These are phyloP conservation scores for Pinus tabuliformis DNA, from an alignment of 75 land plant species.

Conservation along the genomic window DNA sequence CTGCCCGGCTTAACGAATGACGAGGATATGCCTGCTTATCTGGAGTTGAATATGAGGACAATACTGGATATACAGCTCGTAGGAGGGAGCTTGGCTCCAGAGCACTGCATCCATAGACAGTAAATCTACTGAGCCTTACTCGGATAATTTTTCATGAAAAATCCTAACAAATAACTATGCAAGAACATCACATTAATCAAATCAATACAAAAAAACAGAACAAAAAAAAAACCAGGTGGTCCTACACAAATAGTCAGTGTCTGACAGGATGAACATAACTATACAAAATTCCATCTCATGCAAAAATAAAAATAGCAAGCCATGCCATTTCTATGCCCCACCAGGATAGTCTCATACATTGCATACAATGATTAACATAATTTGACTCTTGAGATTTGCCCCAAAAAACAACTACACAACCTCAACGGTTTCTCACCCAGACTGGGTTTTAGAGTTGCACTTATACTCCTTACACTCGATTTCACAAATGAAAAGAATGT, in stretches of 20 bases:
- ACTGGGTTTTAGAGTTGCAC: neutral
- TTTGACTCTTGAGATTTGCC: neutral
- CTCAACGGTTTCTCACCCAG: neutral
- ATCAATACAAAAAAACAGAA: neutral
- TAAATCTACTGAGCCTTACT: neutral
- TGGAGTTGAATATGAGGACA: slow-evolving; percentile 84
- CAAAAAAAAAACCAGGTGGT: neutral
- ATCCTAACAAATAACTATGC: neutral
- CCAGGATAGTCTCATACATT: neutral
- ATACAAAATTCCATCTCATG: neutral
- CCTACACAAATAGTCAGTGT: too few species aligned
- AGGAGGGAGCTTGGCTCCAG: slow-evolving; percentile 86
- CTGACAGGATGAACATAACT: neutral
- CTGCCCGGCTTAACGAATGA: slow-evolving; percentile 97
- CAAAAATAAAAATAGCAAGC: neutral
- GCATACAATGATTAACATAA: neutral
- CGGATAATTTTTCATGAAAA: neutral
- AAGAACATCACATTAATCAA: slow-evolving; percentile 6
- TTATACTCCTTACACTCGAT: neutral
- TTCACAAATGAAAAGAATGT: neutral
- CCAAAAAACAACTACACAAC: neutral
- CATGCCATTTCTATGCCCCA: neutral
- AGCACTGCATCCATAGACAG: slow-evolving; percentile 50
- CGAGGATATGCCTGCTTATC: slow-evolving; percentile 99
- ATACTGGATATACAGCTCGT: slow-evolving; percentile 87